A percentile compares a stretch with the other conserved stretches of the same genome.
phyloP scores from a whole-genome alignment of 306 rosid species.

The Cajanus cajan region DNA sequence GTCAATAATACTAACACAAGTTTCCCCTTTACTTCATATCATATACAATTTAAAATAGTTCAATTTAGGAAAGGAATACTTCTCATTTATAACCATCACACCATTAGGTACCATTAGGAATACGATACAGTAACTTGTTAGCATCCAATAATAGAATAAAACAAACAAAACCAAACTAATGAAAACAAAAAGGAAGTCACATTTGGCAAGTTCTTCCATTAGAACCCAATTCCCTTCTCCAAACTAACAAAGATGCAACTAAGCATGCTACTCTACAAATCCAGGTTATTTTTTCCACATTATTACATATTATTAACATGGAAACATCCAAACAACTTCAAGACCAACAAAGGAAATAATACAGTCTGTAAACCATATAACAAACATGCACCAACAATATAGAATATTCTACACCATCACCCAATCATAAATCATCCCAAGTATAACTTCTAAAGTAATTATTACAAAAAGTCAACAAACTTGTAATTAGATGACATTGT shows the following conservation, averaged over 20 bases:
- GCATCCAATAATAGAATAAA: slow-evolving; percentile 24
- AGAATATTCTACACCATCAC: neutral
- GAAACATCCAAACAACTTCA: neutral
- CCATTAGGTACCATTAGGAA: no score
- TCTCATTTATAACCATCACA: no score
- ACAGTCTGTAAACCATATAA: neutral
- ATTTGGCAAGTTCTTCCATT: neutral
- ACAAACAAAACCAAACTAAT: neutral
- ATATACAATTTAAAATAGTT: neutral
- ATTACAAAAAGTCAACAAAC: neutral
- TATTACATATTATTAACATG: neutral
- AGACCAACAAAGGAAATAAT: neutral
- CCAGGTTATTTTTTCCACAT: neutral
- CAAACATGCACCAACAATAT: neutral
- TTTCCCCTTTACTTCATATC: neutral
- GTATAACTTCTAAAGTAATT: neutral
- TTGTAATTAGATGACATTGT: neutral
- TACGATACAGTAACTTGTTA: slow-evolving; percentile 4
- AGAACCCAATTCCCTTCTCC: neutral
- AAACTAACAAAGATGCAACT: neutral
- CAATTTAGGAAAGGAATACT: no score
- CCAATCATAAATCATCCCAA: neutral
- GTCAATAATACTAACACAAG: neutral
- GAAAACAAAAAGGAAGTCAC: neutral
- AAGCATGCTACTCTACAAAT: no score